Evolutionary conservation across 257 asterid genomes (phyloP), one percentile per base, ranked within the genome.

Genomic region (Hygrophila difformis): DNA sequence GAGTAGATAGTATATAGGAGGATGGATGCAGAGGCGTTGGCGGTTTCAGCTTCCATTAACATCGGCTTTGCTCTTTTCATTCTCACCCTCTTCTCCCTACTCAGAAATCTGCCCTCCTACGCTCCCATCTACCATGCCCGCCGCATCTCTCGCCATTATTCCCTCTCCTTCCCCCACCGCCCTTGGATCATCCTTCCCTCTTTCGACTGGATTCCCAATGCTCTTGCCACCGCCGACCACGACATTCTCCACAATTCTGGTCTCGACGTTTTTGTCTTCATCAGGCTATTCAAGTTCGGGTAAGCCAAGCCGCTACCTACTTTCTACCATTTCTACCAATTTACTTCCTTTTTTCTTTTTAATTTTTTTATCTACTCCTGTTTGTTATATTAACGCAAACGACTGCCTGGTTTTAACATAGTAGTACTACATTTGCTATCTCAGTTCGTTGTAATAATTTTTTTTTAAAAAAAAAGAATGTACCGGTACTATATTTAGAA

Each of bases 251-350:
- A 86, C 43, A 60, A 61, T 0, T 76, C 77, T 45, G 96, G 98
- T 26, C 93, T 89, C 5, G 98, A 85, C 51, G 93, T 72, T 15
- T 72, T 82, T 44, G 81, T 87, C 56, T 72, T 82, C 54, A 64
- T 85, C 1, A 66, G 94, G 29, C 75, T 89, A 19, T 75, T 82
- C 16, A 89, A 82, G 65, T 82, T 82, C 59, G 98, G 96, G 96
- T 84, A 18, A 40, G 71, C 18, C 12, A 34, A 12, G 12, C n/a
- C n/a, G n/a, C n/a, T n/a, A n/a, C n/a, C n/a, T n/a, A n/a, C n/a
- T n/a, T n/a, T n/a, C n/a, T n/a, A n/a, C n/a, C n/a, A n/a, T n/a
- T n/a, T n/a, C n/a, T n/a, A n/a, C n/a, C n/a, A n/a, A n/a, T n/a
- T n/a, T n/a, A n/a, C n/a, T n/a, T n/a, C n/a, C n/a, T n/a, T n/a